These are phyloP conservation scores for Paulownia fortunei DNA, from an alignment of 257 asterid species.

Conservation along the genomic window DNA sequence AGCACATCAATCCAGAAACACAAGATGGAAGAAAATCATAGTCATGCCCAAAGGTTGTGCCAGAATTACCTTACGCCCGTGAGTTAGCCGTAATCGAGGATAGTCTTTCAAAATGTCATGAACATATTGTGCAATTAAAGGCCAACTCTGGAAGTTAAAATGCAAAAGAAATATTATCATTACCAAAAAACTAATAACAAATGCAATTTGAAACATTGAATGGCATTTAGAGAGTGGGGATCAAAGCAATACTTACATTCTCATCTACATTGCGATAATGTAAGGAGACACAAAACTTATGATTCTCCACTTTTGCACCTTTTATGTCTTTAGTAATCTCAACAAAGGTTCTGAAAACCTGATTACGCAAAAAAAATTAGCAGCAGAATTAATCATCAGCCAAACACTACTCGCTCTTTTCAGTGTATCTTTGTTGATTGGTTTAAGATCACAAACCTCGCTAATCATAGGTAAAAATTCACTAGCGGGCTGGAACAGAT, in stretches of 20 bases:
- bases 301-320: constrained; percentile 93
- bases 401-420: not conserved
- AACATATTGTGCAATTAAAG: constrained; percentile 75
- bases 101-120: constrained; percentile 71
- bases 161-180: not conserved
- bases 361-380: constrained; percentile 25
- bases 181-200: not conserved
- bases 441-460: constrained; percentile 57
- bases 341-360: constrained; percentile 73
- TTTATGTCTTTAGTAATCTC: constrained; percentile 65
- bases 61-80: constrained; percentile 79
- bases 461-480: constrained; percentile 86
- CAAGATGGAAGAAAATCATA: not conserved
- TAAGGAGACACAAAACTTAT: constrained; percentile 85
- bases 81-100: constrained; percentile 78
- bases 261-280: constrained; percentile 93
- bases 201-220: not conserved
- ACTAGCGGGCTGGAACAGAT: constrained; percentile 91
- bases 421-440: not conserved
- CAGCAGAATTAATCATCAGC: not conserved
- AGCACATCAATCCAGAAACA: not conserved
- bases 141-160: constrained; percentile 69
- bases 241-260: constrained; percentile 53
- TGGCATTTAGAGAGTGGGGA: not conserved
- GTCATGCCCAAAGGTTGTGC: not conserved